Percentiles rank a stretch among this genome's conserved stretches.
phyloP scores from a whole-genome alignment of 2,329 filamentous ascomycete species.

The Xylariaceae sp. region DNA sequence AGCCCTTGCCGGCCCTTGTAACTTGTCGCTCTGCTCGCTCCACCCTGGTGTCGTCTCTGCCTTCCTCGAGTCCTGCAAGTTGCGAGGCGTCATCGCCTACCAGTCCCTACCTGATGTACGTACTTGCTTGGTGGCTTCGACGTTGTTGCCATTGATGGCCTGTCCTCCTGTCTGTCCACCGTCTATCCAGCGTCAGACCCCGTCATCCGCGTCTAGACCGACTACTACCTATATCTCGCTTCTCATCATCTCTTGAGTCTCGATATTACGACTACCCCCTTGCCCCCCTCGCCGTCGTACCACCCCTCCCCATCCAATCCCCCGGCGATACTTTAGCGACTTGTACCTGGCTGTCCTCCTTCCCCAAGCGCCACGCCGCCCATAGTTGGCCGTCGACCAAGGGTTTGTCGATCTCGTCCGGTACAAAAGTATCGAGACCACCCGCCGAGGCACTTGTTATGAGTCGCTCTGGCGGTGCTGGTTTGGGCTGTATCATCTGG shows the following conservation, averaged over 20 bases:
- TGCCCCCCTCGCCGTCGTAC: constrained; percentile 4
- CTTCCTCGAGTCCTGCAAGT: too few species aligned
- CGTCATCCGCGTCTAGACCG: too few species aligned
- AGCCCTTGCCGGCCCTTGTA: too few species aligned
- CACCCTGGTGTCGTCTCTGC: too few species aligned
- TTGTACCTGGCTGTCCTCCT: constrained; percentile 17
- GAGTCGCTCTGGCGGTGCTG: constrained; percentile 10
- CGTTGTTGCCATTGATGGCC: too few species aligned
- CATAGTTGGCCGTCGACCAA: constrained; percentile 28
- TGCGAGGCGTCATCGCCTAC: too few species aligned
- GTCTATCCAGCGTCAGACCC: too few species aligned
- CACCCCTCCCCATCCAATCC: constrained; percentile 10
- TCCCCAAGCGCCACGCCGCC: constrained; percentile 33
- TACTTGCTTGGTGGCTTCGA: too few species aligned
- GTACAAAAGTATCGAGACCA: constrained; percentile 31
- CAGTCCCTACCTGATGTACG: too few species aligned
- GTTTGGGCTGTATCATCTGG: constrained; percentile 14
- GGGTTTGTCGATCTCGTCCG: constrained; percentile 29
- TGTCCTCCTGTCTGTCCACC: too few species aligned
- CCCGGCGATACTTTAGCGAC: constrained; percentile 23
- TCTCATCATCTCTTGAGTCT: constrained; percentile 12
- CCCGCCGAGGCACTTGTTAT: constrained; percentile 23
- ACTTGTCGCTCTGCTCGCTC: neutral
- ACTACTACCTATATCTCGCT: neutral
- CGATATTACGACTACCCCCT: constrained; percentile 14